phyloP scores from a whole-genome alignment of 768 basidiomycete species.

The Hirschioporus abietinus region DNA sequence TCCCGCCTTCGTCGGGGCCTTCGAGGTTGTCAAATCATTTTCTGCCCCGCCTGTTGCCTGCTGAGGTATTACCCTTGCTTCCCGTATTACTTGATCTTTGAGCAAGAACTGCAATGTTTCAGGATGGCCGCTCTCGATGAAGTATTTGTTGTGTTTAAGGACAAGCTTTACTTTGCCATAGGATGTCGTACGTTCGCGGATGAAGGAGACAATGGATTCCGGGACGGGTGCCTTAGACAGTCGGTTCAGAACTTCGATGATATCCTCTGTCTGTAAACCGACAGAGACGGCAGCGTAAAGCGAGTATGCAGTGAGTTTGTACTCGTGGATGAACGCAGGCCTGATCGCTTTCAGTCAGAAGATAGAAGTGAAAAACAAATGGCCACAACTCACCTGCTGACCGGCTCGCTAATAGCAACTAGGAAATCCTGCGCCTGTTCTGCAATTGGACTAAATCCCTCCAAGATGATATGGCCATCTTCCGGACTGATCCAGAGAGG shows the following conservation, averaged over 20 bases:
- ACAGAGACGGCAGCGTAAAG: conserved; percentile 98
- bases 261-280: conserved; percentile 95
- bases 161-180: conserved; percentile 99
- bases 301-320: conserved; percentile 93
- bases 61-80: conserved; percentile 71
- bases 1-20: conserved; percentile 71
- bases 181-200: conserved; percentile 92
- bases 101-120: conserved; percentile 86
- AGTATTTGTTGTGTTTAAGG: conserved; percentile 95
- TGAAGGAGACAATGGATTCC: conserved; percentile 79
- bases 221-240: conserved; percentile 80
- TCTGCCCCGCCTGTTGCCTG: conserved; percentile 66
- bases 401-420: conserved; percentile 96
- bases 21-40: conserved; percentile 65
- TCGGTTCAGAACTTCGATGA: conserved; percentile 88
- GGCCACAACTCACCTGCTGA: conserved; percentile 80
- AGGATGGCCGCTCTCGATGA: conserved; percentile 91
- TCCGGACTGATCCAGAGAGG: conserved; percentile 96
- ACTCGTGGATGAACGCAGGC: conserved; percentile 5
- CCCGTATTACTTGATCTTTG: conserved; percentile 80
- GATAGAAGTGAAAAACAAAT: neutral
- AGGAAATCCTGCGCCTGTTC: conserved; percentile 98
- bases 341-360: neutral
- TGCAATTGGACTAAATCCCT: conserved; percentile 96
- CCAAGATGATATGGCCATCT: conserved; percentile 90